Evolutionary conservation across 805 yeast species (phyloP), one percentile per base, ranked within the genome.

Genomic region (Isabelozyma gotoi): DNA sequence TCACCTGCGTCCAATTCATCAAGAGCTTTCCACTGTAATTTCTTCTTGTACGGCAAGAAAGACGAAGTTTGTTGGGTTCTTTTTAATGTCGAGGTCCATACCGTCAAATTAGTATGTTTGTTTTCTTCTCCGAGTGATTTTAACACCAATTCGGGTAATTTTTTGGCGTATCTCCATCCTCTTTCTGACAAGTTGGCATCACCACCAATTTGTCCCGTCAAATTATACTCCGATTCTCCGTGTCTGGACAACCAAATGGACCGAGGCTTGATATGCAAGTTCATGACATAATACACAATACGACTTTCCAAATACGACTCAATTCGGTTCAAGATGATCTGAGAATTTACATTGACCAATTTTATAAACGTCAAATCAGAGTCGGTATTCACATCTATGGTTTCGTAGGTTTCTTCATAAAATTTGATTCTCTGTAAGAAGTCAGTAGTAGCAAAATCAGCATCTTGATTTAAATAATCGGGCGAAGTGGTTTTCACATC

Each of bases 1-100:
- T 88, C 91, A 8, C 99, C 99, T 0, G 97, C 98, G 63, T 92
- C 98, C 48, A 92, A 77, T 68, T 92, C 99, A 63, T 92, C 98
- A 53, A 92, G 72, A 0, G 98, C 98, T 65, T 94, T 94, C 99
- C 99, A 92, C 50, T 84, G 85, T 51, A 90, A 73, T 61, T 90
- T 84, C 45, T 65, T 66, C 46, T 84, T 82, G 63, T 86, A 88
- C 1, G 94, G 89, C 54, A 92, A 73, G 60, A 74, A 77, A 46
- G 85, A 80, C 1, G 97, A 92, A 1, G 98, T 92, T 62, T 92
- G 96, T 64, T 88, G 94, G 5, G 99, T 92, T 65, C 99, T 76
- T 49, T 76, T 81, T 52, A 92, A 74, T 0, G 97, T 92, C 2
- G 97, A 88, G 1, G 97, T 92, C 98, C 99, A 92, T 36, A 92